Evolutionary conservation across 768 basidiomycete genomes (phyloP).

Genomic region (Lactifluus piperatus): DNA sequence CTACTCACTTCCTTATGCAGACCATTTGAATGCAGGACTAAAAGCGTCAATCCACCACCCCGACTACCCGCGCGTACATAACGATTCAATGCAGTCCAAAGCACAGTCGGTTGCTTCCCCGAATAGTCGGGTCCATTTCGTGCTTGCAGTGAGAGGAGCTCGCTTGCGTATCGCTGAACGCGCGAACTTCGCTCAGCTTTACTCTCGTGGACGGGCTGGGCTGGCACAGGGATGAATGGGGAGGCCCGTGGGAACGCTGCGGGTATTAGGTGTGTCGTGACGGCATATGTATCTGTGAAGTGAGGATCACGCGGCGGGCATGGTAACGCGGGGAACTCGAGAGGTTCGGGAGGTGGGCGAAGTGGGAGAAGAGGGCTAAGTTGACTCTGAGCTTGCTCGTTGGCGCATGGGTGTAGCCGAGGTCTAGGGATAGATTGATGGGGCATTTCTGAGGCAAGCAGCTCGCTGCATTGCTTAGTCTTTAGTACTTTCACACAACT

Average conservation of each 20-base stretch:
- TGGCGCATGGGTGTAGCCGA: background rate
- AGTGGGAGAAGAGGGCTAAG: background rate
- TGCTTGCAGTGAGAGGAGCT: constrained; percentile 2
- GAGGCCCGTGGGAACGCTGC: constrained; percentile 44
- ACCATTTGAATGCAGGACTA: constrained; percentile 80
- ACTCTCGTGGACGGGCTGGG: constrained; percentile 28
- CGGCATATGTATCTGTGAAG: constrained; percentile 26
- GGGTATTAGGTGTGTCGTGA: constrained; percentile 49
- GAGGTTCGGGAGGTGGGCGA: constrained; percentile 16
- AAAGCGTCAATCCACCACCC: constrained; percentile 51
- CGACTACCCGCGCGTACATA: constrained; percentile 41
- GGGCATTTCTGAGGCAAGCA: background rate
- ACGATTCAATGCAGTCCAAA: constrained; percentile 71
- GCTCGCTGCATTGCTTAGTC: too few relatives aligned
- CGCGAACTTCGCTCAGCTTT: constrained; percentile 27
- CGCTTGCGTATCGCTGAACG: background rate
- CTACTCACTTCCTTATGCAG: constrained; percentile 74
- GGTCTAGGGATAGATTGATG: constrained; percentile 1
- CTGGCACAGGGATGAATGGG: constrained; percentile 33
- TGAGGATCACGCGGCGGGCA: constrained; percentile 21
- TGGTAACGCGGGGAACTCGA: constrained; percentile 34
- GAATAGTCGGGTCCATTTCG: constrained; percentile 18
- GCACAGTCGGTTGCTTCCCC: constrained; percentile 25
- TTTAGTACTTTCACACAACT: background rate
- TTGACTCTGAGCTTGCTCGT: background rate